Evolutionary conservation across 805 yeast species (phyloP), one percentile per base, ranked within the genome.

Genomic region (Saturnispora dispora): DNA sequence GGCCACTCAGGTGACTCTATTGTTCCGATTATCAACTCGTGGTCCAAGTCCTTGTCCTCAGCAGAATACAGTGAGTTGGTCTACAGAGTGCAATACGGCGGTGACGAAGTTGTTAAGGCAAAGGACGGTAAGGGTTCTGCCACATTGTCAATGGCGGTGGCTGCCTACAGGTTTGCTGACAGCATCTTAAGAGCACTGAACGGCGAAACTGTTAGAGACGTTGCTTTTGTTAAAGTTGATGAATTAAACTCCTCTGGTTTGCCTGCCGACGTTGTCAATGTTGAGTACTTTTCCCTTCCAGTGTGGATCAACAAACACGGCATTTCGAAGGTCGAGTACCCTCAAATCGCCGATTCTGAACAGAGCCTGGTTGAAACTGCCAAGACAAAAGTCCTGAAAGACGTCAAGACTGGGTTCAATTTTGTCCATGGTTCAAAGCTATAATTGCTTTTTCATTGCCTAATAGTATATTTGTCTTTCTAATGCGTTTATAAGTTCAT

Each of bases 1-100:
- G 97, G 97, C 63, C 97, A 89, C 82, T 88, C 96, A 54, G 97
- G 97, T 73, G 83, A 84, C 68, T 90, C 97, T 71, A 89, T 89
- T 71, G 95, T 89, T 55, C 97, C 97, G 66, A 76, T 90, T 55
- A 71, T 74, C 89, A 69, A 86, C 95, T 56, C 96, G 85, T 75
- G 37, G 71, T 88, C 85, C 77, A 73, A 76, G 63, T 61, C 72
- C 60, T 72, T 85, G 68, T 73, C 79, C 62, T 80, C 78, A 60
- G 91, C 85, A 68, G 75, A 72, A 54, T 73, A 76, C 67, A 80
- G 79, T 61, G 78, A 78, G 55, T 78, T 90, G 60, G 79, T 88
- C 62, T 77, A 88, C 77, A 81, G 98, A 71, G 90, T 90, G 59
- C 97, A 90, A 73, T 89, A 85, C 62, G 93, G 90, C 70, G 93